Evolutionary conservation across 257 asterid genomes (phyloP), one percentile per base, ranked within the genome.

Genomic region (Salvia miltiorrhiza): DNA sequence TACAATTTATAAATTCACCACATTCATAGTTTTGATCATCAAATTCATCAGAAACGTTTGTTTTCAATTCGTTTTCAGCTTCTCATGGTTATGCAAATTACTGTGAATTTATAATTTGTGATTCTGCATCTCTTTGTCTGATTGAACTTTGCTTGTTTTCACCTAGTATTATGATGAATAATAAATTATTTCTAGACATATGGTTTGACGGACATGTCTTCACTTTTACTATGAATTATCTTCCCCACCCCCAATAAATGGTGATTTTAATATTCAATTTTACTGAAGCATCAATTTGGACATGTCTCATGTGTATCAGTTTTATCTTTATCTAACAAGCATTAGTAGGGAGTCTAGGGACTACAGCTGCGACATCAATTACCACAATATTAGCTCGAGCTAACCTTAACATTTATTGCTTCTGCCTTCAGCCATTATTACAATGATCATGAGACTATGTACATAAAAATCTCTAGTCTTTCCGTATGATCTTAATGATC

Each of bases 381-480:
- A 35, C 66, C 67, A 50, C 66, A 39, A 63, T 19, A 57, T 63
- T 24, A 45, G 62, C 61, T 23, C 19, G 48, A 56, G 21, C 40
- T 48, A 69, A 55, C 52, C 54, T 58, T 67, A 66, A 55, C 40
- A 32, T 20, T 12, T 37, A 7, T 40, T 72, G 49, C 65, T 30
- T 63, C 43, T n/a, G 57, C 63, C 63, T 37, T 59, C 57, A 49
- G 63, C 55, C 35, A 39, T 59, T 59, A 41, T 74, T 67, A 72
- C 72, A 71, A 37, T 45, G 32, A 61, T 53, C 65, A 47, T 17
- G 48, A 53, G 58, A 64, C 60, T 70, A 70, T 72, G 57, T 45
- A 45, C 49, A 70, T 62, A 40, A 44, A 58, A 40, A 74, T 48
- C 64, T 76, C 53, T 74, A 70, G 52, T 52, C 24, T 23, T 55